phyloP scores from a whole-genome alignment of 305 asterid genomes.

The Solanum chacoense region DNA sequence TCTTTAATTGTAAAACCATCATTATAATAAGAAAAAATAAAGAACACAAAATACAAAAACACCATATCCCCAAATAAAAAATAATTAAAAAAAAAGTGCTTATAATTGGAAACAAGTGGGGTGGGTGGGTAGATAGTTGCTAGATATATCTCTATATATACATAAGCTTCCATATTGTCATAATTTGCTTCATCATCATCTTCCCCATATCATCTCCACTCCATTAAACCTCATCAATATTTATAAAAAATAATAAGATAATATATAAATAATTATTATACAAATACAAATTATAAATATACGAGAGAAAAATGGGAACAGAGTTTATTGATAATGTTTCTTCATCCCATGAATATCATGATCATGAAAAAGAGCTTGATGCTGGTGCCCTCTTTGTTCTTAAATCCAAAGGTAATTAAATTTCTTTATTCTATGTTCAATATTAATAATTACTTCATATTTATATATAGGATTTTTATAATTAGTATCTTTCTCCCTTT shows the following conservation, averaged over 20 bases:
- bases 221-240: neutral
- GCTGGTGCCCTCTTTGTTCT: slow-evolving; percentile 91
- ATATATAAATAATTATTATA: neutral
- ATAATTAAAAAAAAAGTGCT: neutral
- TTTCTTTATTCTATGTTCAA: neutral
- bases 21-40: neutral
- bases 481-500: neutral
- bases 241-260: neutral
- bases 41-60: neutral
- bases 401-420: slow-evolving; percentile 51
- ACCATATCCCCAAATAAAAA: neutral
- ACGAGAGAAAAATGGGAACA: neutral
- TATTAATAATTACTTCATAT: neutral
- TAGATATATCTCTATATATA: neutral
- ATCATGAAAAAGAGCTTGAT: slow-evolving; percentile 30
- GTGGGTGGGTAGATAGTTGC: neutral
- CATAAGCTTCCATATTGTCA: neutral
- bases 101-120: neutral
- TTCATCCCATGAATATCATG: neutral
- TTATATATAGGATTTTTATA: neutral
- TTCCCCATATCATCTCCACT: neutral
- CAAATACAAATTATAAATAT: neutral
- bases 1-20: too few relatives aligned
- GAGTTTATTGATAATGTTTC: neutral
- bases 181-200: neutral